Percentiles rank a stretch among this genome's conserved stretches.
Evolutionary conservation across 1,284 basidiomycete genomes (phyloP).

Genomic region (Pascua sp.): DNA sequence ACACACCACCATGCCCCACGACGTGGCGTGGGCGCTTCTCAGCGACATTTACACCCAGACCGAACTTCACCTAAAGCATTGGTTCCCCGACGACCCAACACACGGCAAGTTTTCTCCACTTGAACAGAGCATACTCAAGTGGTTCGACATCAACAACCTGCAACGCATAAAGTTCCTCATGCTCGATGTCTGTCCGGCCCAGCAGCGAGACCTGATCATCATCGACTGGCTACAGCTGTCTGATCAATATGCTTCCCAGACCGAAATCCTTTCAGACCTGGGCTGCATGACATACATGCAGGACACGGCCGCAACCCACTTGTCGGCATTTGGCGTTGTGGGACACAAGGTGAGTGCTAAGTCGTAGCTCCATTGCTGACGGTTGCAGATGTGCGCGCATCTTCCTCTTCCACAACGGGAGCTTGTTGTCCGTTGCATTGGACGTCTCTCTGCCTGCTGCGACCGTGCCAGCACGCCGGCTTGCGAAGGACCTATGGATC

Average conservation of each 20-base stretch:
- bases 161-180: slow-evolving; percentile 18
- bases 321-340: slow-evolving; percentile 17
- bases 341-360: slow-evolving; percentile 21
- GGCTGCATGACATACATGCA: slow-evolving; percentile 19
- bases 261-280: slow-evolving; percentile 6
- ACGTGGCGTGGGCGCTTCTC: slow-evolving; percentile 10
- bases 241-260: slow-evolving; percentile 14
- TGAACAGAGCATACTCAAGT: slow-evolving; percentile 17
- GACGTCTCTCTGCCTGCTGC: too few species aligned
- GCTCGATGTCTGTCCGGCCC: slow-evolving; percentile 8
- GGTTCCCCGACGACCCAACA: slow-evolving; percentile 16
- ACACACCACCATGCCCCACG: slow-evolving; percentile 4
- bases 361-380: slow-evolving; percentile 3
- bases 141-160: slow-evolving; percentile 20
- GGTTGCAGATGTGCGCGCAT: slow-evolving; percentile 8
- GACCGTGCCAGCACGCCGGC: too few species aligned
- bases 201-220: slow-evolving; percentile 5
- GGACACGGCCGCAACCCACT: slow-evolving; percentile 20
- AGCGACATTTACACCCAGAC: slow-evolving; percentile 14
- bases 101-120: slow-evolving; percentile 6
- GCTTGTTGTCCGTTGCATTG: too few species aligned
- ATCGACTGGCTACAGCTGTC: slow-evolving; percentile 19
- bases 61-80: slow-evolving; percentile 14
- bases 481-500: too few species aligned
- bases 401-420: slow-evolving; percentile 1